These are phyloP conservation scores for Lactarius trivialis DNA, from an alignment of 768 basidiomycete genomes.

Conservation along the genomic window DNA sequence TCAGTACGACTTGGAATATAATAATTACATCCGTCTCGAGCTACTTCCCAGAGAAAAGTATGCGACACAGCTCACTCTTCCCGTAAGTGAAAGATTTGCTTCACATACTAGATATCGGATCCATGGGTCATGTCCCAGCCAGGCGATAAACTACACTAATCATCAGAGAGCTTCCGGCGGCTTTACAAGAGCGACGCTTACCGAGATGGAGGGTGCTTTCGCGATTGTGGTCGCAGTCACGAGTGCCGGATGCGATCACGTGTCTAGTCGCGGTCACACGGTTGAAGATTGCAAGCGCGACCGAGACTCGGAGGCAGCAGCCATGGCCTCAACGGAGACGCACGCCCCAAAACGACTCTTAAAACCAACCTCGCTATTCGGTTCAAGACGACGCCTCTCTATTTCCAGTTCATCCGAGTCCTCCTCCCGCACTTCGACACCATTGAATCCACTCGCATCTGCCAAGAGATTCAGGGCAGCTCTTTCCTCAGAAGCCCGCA, in stretches of 20 bases:
- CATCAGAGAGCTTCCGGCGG: neutral
- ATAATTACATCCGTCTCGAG: constrained; percentile 21
- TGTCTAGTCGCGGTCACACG: constrained; percentile 16
- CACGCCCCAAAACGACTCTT: constrained; percentile 11
- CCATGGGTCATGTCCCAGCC: neutral
- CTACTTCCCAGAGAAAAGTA: neutral
- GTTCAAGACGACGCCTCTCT: constrained; percentile 14
- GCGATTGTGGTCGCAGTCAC: no score
- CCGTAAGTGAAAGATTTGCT: neutral
- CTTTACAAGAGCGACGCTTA: neutral
- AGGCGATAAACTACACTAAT: neutral
- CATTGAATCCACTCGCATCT: constrained; percentile 16
- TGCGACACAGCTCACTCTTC: neutral
- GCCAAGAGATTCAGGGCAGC: constrained; percentile 23
- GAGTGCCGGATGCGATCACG: neutral
- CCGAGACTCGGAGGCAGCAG: neutral
- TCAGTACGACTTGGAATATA: no score
- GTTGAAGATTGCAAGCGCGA: neutral
- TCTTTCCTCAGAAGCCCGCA: constrained; percentile 21
- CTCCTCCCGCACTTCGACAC: constrained; percentile 14
- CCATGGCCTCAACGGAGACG: constrained; percentile 3
- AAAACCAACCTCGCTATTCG: constrained; percentile 14
- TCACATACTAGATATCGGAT: no score
- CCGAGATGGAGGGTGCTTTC: neutral
- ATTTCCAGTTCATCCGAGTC: constrained; percentile 10